Evolutionary conservation across 2,329 filamentous ascomycete species (phyloP).

Genomic region (Botrytis fragariae): DNA sequence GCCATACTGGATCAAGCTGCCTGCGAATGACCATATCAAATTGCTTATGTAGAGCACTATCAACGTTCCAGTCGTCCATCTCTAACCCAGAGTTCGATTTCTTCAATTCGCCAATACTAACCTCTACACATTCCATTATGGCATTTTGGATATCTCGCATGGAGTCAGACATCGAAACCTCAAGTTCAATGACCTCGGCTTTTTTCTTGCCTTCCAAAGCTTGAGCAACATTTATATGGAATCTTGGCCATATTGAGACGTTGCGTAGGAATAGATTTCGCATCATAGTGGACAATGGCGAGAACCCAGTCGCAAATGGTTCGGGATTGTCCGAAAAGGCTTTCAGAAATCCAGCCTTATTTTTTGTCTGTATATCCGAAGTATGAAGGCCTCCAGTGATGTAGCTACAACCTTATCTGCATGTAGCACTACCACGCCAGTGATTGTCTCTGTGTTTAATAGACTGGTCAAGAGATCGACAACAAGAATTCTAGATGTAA

Average conservation of each 20-base stretch:
- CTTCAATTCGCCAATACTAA: slow-evolving; percentile 89
- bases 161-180: slow-evolving; percentile 90
- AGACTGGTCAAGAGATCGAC: slow-evolving; percentile 87
- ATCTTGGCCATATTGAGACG: slow-evolving; percentile 86
- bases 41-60: slow-evolving; percentile 86
- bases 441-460: slow-evolving; percentile 78
- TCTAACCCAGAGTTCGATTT: slow-evolving; percentile 87
- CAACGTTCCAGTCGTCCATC: slow-evolving; percentile 95
- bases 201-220: slow-evolving; percentile 88
- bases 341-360: slow-evolving; percentile 90
- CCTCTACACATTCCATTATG: slow-evolving; percentile 92
- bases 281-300: slow-evolving; percentile 86
- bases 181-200: slow-evolving; percentile 94
- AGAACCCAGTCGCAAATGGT: slow-evolving; percentile 83
- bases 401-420: slow-evolving; percentile 84
- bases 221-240: slow-evolving; percentile 85
- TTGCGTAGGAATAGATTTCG: slow-evolving; percentile 87
- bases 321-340: slow-evolving; percentile 94
- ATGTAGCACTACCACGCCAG: slow-evolving; percentile 82
- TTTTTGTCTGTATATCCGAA: slow-evolving; percentile 91
- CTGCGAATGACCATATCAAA: slow-evolving; percentile 87
- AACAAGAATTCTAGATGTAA: slow-evolving; percentile 92
- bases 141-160: slow-evolving; percentile 95
- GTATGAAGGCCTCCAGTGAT: slow-evolving; percentile 89
- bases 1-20: slow-evolving; percentile 95